Percentiles rank a stretch among this genome's conserved stretches.
Conservation (phyloP, 2,329 filamentous ascomycete species). For the Nannizziopsis arthrosporioides region DNA sequence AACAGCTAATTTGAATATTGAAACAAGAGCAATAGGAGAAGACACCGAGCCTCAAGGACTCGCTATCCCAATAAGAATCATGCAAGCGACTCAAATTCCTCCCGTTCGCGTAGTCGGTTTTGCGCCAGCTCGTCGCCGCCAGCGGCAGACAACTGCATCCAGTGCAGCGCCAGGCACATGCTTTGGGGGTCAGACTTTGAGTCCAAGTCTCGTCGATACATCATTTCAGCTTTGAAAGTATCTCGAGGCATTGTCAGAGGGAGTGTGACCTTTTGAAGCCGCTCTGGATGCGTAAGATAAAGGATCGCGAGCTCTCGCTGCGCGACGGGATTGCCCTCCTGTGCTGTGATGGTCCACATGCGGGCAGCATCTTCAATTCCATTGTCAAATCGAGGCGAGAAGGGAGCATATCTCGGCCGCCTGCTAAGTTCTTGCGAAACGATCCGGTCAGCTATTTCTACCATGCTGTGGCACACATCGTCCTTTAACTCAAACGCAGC, state of each 20-base stretch:
- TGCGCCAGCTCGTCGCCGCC: conserved; percentile 80
- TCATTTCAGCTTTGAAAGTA: conserved; percentile 79
- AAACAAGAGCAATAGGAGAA: conserved; percentile 10
- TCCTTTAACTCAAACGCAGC: conserved; percentile 81
- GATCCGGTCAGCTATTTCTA: conserved; percentile 60
- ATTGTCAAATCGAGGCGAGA: conserved; percentile 22
- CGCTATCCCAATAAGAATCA: conserved; percentile 21
- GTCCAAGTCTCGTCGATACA: conserved; percentile 53
- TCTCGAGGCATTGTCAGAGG: conserved; percentile 75
- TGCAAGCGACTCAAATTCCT: conserved; percentile 50
- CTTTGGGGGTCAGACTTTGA: conserved; percentile 67
- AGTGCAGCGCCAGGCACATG: conserved; percentile 91
- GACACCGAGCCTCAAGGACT: not conserved
- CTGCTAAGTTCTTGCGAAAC: conserved; percentile 44
- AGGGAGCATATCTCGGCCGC: conserved; percentile 25
- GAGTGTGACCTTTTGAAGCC: conserved; percentile 65
- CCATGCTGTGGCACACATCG: conserved; percentile 73
- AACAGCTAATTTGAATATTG: not conserved
- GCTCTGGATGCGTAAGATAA: conserved; percentile 82
- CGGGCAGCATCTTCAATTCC: conserved; percentile 61
- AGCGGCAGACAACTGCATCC: conserved; percentile 81
- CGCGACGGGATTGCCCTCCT: conserved; percentile 77
- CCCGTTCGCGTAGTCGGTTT: conserved; percentile 64
- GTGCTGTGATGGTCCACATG: conserved; percentile 88
- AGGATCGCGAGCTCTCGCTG: conserved; percentile 89